Percentiles rank a stretch among this genome's conserved stretches.
Evolutionary conservation across 1,284 basidiomycete species (phyloP).

Genomic region (Mycena sp.): DNA sequence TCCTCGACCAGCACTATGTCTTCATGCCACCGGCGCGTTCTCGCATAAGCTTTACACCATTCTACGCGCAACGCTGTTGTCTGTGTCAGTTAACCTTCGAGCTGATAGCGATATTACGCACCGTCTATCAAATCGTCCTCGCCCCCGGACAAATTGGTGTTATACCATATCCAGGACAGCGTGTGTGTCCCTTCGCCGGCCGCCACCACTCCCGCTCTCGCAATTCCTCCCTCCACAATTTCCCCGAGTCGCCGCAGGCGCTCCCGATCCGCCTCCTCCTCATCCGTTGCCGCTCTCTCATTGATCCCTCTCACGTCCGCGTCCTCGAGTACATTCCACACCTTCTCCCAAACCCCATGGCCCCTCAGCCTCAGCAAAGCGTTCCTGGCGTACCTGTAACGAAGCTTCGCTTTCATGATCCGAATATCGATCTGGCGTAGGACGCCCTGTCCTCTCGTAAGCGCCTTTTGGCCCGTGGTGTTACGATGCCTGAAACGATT

Average conservation of each 20-base stretch:
- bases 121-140: not conserved
- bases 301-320: not conserved
- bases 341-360: slow-evolving; percentile 1
- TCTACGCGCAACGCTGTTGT: too few species aligned
- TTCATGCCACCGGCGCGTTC: too few species aligned
- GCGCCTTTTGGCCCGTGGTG: not conserved
- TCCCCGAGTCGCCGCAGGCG: not conserved
- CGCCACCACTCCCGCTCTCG: not conserved
- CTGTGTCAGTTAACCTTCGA: too few species aligned
- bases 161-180: not conserved
- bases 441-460: slow-evolving; percentile 4
- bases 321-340: not conserved
- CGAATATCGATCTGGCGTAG: not conserved
- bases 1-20: too few species aligned
- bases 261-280: not conserved
- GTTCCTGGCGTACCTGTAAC: slow-evolving; percentile 6
- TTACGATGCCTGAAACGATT: not conserved
- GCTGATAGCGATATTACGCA: not conserved
- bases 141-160: not conserved
- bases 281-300: not conserved
- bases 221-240: not conserved
- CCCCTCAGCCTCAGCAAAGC: slow-evolving; percentile 7
- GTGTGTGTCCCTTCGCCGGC: not conserved
- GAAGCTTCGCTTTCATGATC: not conserved
- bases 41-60: too few species aligned